Conservation (phyloP, 2,329 filamentous ascomycete genomes). For the Colletotrichum paranaense region DNA sequence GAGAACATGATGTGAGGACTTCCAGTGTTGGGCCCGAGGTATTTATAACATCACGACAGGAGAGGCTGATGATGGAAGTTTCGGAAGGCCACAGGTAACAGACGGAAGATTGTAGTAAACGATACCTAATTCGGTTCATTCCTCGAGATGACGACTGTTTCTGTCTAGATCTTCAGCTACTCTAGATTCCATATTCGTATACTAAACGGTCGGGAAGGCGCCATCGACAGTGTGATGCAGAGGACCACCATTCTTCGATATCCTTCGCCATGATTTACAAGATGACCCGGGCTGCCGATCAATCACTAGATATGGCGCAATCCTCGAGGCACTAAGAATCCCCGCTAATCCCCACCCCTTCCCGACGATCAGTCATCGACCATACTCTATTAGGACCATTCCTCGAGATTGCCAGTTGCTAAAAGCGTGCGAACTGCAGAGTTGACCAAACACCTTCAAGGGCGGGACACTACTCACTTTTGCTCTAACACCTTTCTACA, state of each 20-base stretch:
- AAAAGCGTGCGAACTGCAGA: too few relatives aligned
- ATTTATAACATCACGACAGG: not conserved
- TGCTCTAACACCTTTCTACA: too few relatives aligned
- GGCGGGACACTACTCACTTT: too few relatives aligned
- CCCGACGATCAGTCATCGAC: not conserved
- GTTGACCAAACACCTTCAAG: too few relatives aligned
- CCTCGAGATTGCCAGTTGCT: not conserved
- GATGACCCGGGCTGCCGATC: not conserved
- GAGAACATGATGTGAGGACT: too few relatives aligned
- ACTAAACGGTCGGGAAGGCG: too few relatives aligned
- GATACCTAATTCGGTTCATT: not conserved
- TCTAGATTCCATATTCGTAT: too few relatives aligned
- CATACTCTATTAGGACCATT: not conserved
- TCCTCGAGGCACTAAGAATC: not conserved
- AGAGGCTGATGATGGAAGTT: not conserved
- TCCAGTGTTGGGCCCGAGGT: too few relatives aligned
- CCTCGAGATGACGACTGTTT: not conserved
- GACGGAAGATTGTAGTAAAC: not conserved
- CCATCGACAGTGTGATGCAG: not conserved
- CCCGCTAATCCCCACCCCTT: not conserved
- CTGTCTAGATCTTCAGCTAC: not conserved
- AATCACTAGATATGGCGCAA: not conserved
- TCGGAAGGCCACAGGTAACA: not conserved
- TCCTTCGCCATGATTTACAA: not conserved
- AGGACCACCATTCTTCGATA: not conserved